phyloP scores from a whole-genome alignment of 2,329 filamentous ascomycete genomes.

The Alternaria sp. region DNA sequence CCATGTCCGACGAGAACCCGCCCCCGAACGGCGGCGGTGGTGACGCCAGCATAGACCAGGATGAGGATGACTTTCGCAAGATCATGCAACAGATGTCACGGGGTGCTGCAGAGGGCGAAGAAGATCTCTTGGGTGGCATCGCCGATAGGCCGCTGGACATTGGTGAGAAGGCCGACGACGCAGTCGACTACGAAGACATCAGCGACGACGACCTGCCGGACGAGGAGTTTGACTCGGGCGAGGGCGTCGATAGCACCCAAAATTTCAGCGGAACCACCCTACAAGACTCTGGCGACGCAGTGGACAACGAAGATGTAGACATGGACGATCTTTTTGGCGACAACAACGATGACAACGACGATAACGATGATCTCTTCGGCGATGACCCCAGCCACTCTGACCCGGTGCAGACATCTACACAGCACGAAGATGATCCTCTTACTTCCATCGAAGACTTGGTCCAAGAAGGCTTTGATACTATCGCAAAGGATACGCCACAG shows the following conservation, averaged over 20 bases:
- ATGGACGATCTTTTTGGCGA: conserved; percentile 76
- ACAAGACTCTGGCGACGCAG: conserved; percentile 34
- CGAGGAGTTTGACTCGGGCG: conserved; percentile 59
- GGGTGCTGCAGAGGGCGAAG: conserved; percentile 30
- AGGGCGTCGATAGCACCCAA: conserved; percentile 27
- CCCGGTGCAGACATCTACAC: conserved; percentile 33
- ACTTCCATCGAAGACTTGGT: conserved; percentile 40
- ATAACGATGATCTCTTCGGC: conserved; percentile 51
- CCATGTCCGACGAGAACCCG: conserved; percentile 34
- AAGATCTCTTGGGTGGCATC: conserved; percentile 37
- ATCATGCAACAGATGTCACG: conserved; percentile 32
- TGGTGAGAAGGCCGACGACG: conserved; percentile 88
- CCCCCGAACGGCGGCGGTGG: conserved; percentile 16
- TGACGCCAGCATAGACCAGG: conserved; percentile 32
- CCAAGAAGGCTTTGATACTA: conserved; percentile 10
- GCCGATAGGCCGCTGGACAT: conserved; percentile 52
- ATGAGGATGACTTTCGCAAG: conserved; percentile 37
- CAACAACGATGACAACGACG: conserved; percentile 19
- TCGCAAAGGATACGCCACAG: conserved; percentile 29
- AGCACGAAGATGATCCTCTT: conserved; percentile 52
- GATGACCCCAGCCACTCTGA: conserved; percentile 33
- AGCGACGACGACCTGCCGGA: conserved; percentile 90
- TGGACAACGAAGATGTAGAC: conserved; percentile 59
- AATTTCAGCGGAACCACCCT: conserved; percentile 46
- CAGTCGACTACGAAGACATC: conserved; percentile 89